Conservation (phyloP, 495 filamentous ascomycete species). For the Choiromyces venosus region DNA sequence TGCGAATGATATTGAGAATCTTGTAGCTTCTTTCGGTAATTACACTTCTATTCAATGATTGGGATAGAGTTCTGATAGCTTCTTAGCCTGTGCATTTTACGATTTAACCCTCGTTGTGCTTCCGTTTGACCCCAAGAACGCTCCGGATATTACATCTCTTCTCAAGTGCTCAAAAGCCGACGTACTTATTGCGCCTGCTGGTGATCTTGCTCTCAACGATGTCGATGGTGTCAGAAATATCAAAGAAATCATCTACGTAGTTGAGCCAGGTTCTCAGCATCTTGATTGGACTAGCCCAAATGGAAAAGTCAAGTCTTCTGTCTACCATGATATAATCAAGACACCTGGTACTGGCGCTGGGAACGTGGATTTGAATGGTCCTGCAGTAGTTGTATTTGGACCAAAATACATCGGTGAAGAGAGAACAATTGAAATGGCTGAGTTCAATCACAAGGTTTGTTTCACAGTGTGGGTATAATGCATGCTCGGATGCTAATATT, state of each 20-base stretch:
- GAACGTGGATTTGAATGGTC: conserved; percentile 32
- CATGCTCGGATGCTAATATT: conserved; percentile 44
- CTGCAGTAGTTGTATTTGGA: conserved; percentile 33
- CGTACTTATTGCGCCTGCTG: conserved; percentile 74
- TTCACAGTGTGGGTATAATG: background rate
- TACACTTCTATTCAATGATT: background rate
- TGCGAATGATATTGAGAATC: conserved; percentile 85
- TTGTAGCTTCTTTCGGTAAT: conserved; percentile 65
- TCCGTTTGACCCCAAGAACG: conserved; percentile 66
- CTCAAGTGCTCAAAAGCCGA: conserved; percentile 68
- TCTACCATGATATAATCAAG: conserved; percentile 36
- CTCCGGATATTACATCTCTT: conserved; percentile 57
- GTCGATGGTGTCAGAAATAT: conserved; percentile 63
- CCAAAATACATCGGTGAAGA: conserved; percentile 20
- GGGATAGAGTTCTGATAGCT: conserved; percentile 30
- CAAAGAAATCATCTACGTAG: conserved; percentile 83
- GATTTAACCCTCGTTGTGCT: conserved; percentile 71
- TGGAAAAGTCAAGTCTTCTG: conserved; percentile 26
- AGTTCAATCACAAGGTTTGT: conserved; percentile 33
- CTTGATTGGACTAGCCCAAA: conserved; percentile 61
- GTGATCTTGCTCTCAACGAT: conserved; percentile 73
- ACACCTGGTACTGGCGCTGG: conserved; percentile 3
- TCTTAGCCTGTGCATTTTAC: conserved; percentile 71
- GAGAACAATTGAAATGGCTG: conserved; percentile 27
- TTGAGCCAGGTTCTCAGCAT: conserved; percentile 82